Evolutionary conservation across 1,139 yeast genomes (phyloP).

Genomic region (Zhuliangozyma blackwelliae): DNA sequence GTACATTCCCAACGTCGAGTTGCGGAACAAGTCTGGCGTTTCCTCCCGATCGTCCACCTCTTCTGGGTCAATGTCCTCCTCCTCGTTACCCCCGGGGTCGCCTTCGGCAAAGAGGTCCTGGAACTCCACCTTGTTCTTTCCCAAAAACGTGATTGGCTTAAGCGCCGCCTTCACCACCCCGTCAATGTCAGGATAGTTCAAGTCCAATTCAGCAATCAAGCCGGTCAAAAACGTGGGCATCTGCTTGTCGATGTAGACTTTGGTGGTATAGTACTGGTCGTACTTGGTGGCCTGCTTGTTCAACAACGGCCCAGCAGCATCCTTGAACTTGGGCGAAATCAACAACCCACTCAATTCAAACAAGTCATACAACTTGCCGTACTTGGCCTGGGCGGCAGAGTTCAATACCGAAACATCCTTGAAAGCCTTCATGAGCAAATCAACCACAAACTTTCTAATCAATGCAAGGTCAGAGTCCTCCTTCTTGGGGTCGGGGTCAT

Average conservation of each 20-base stretch:
- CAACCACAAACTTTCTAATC: conserved; percentile 71
- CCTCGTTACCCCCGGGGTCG: neutral
- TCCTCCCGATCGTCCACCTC: conserved; percentile 71
- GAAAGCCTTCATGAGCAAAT: conserved; percentile 59
- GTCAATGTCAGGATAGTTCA: conserved; percentile 66
- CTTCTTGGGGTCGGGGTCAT: conserved; percentile 41
- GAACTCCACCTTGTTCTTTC: conserved; percentile 55
- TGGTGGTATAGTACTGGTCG: conserved; percentile 60
- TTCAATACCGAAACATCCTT: conserved; percentile 40
- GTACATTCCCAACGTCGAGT: conserved; percentile 92
- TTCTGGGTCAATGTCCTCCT: conserved; percentile 49
- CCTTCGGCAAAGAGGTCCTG: conserved; percentile 53
- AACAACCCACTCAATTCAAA: conserved; percentile 49
- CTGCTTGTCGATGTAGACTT: conserved; percentile 62
- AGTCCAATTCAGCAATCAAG: conserved; percentile 60
- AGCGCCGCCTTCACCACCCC: conserved; percentile 55
- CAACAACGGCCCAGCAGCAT: conserved; percentile 38
- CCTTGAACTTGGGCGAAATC: conserved; percentile 39
- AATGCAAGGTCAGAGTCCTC: conserved; percentile 68
- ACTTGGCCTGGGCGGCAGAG: conserved; percentile 30
- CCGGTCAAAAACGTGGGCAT: conserved; percentile 55
- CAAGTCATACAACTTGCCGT: conserved; percentile 55
- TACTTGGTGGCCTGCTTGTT: conserved; percentile 47
- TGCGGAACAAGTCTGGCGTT: conserved; percentile 76
- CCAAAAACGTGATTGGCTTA: conserved; percentile 58